A percentile compares a stretch with the other conserved stretches of the same genome.
These are phyloP conservation scores for Neurospora terricola DNA, from an alignment of 495 filamentous ascomycete species.

Conservation along the genomic window DNA sequence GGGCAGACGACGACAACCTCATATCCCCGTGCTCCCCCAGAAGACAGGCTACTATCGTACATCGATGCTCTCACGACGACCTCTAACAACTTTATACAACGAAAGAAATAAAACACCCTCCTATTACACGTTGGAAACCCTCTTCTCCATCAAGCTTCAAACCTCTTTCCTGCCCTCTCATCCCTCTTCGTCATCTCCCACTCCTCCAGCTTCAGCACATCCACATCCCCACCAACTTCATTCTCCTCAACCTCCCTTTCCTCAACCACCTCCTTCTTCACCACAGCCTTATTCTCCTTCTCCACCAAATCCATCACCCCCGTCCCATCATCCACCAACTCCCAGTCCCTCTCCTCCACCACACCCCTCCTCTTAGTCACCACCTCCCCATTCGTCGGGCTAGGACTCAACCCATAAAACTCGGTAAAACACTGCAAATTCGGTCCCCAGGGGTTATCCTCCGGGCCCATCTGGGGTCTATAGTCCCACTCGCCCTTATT, in stretches of 20 bases:
- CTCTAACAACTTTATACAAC: background rate
- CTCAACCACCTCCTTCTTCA: background rate
- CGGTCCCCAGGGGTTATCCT: conserved; percentile 4
- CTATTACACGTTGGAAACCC: background rate
- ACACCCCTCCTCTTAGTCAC: background rate
- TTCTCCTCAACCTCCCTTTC: background rate
- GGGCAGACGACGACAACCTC: background rate
- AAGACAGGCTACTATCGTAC: background rate
- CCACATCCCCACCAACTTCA: background rate
- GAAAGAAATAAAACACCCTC: background rate
- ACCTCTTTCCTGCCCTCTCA: background rate
- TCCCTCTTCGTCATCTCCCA: background rate
- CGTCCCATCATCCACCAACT: background rate
- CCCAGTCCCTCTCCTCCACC: background rate
- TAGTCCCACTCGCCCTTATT: background rate
- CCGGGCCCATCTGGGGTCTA: conserved; percentile 1
- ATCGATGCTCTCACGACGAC: background rate
- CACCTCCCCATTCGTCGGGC: background rate
- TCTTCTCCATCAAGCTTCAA: background rate
- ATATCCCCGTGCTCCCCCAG: background rate
- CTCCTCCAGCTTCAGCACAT: background rate
- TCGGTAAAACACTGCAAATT: conserved; percentile 1
- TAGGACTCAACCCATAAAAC: background rate
- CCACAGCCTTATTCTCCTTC: background rate
- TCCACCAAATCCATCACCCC: background rate